phyloP scores from a whole-genome alignment of 106 monocot species.

The Allium cepa region DNA sequence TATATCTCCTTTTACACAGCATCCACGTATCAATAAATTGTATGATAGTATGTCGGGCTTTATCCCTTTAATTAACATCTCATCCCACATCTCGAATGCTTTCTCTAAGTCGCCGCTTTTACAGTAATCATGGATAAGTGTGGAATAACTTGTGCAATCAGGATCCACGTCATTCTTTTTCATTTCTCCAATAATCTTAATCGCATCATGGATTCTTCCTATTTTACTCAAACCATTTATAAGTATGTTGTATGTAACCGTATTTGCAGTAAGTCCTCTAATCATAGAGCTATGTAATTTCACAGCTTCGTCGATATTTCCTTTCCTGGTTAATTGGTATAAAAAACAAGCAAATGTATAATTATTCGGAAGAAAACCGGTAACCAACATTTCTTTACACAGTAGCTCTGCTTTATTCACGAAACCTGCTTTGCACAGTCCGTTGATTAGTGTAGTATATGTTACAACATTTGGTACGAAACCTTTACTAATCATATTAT shows the following conservation, averaged over 20 bases:
- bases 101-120: constrained; percentile 40
- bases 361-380: constrained; percentile 43
- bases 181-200: constrained; percentile 46
- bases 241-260: constrained; percentile 65
- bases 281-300: constrained; percentile 53
- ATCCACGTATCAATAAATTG: constrained; percentile 79
- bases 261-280: constrained; percentile 31
- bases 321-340: constrained; percentile 45
- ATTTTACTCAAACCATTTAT: constrained; percentile 59
- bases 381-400: constrained; percentile 70
- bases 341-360: constrained; percentile 71
- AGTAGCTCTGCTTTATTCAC: constrained; percentile 45
- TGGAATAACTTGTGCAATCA: constrained; percentile 81
- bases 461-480: constrained; percentile 54
- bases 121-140: constrained; percentile 58
- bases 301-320: constrained; percentile 54
- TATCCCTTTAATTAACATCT: constrained; percentile 56
- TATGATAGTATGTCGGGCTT: constrained; percentile 69
- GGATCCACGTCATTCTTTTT: constrained; percentile 34
- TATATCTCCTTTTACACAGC: constrained; percentile 40
- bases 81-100: constrained; percentile 79
- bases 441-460: constrained; percentile 55
- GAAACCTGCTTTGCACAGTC: constrained; percentile 66
- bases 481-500: constrained; percentile 46
- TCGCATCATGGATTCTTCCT: constrained; percentile 50